Conservation (phyloP, 352 stramenopile genomes). For the Phytopythium montanum region DNA sequence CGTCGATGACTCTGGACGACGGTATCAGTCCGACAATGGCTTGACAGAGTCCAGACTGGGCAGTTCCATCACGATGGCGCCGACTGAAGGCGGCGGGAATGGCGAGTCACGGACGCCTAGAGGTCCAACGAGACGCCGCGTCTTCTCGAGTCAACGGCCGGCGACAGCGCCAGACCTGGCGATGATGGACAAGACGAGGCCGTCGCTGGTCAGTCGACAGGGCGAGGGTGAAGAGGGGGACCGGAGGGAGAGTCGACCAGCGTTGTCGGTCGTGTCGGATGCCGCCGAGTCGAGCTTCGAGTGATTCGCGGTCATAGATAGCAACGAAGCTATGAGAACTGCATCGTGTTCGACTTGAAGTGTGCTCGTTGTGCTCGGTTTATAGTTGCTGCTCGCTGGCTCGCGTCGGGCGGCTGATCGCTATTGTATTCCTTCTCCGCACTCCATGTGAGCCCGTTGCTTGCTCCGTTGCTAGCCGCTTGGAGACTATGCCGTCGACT, state of each 20-base stretch:
- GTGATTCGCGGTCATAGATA: background rate
- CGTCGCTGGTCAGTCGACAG: background rate
- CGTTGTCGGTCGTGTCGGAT: constrained; percentile 1
- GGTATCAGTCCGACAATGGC: constrained; percentile 1
- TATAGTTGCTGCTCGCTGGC: background rate
- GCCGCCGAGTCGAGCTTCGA: background rate
- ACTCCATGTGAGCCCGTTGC: background rate
- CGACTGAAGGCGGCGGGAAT: background rate
- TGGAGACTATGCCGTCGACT: constrained; percentile 10
- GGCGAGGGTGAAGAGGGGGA: background rate
- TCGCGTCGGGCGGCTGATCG: background rate
- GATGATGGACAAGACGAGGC: background rate
- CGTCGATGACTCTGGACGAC: background rate
- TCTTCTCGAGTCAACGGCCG: background rate
- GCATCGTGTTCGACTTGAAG: background rate
- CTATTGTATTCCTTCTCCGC: constrained; percentile 2
- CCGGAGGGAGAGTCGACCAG: background rate
- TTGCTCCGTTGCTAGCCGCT: background rate
- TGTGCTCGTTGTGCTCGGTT: background rate
- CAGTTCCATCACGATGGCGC: constrained; percentile 1
- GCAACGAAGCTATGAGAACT: background rate
- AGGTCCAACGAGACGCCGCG: too few species aligned
- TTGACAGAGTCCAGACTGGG: background rate
- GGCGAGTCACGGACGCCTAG: background rate
- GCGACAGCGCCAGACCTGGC: background rate